Percentiles rank a stretch among this genome's conserved stretches.
Evolutionary conservation across 1,284 basidiomycete species (phyloP).

Genomic region (Phenoliferia sp.): DNA sequence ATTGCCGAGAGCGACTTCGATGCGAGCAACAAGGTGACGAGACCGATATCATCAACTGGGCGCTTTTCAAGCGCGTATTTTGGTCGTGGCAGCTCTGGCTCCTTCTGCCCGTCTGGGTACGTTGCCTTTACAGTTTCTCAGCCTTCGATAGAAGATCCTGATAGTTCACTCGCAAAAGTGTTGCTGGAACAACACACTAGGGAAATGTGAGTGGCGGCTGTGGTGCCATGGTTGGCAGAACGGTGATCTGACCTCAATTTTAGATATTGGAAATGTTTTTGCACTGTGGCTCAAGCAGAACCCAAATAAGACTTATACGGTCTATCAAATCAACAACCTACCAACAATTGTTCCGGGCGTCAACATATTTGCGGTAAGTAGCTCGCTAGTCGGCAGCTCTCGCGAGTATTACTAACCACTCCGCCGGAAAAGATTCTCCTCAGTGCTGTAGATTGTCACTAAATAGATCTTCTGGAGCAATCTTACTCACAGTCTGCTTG

Average conservation of each 20-base stretch:
- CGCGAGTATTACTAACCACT: too few relatives aligned
- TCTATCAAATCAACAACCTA: background rate
- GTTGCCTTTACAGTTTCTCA: background rate
- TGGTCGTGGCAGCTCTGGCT: background rate
- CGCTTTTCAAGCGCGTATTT: constrained; percentile 6
- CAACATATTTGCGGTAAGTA: background rate
- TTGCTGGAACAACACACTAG: constrained; percentile 4
- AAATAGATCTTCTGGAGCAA: background rate
- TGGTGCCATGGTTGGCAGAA: background rate
- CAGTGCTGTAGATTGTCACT: background rate
- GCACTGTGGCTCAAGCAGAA: constrained; percentile 6
- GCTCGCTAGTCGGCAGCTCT: too few relatives aligned
- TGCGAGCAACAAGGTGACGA: background rate
- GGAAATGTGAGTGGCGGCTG: background rate
- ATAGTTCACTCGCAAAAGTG: background rate
- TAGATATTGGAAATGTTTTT: constrained; percentile 3
- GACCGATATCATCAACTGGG: background rate
- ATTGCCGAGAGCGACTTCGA: background rate
- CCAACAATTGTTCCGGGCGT: background rate
- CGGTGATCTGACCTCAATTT: background rate
- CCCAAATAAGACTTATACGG: background rate
- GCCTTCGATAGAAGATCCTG: too few relatives aligned
- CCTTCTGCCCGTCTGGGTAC: constrained; percentile 1
- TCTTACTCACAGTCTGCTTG: background rate
- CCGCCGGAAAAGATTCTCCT: constrained; percentile 4